These are phyloP conservation scores for Aspergillus hancockii DNA, from an alignment of 495 filamentous ascomycete genomes.

Conservation along the genomic window DNA sequence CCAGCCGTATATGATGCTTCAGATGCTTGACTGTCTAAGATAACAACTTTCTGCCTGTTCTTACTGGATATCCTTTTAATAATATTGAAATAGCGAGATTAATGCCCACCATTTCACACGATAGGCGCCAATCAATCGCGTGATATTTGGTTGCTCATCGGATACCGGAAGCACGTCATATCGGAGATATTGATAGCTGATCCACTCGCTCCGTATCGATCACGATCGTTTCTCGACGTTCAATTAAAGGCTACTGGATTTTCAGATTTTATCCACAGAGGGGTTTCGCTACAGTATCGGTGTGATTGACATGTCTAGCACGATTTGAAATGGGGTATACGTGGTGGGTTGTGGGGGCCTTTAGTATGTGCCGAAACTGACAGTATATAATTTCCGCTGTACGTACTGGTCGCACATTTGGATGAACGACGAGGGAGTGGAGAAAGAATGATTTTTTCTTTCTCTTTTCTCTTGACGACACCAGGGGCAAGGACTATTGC, in stretches of 20 bases:
- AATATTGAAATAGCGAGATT: neutral
- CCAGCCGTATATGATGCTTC: neutral
- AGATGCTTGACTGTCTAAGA: neutral
- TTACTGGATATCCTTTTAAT: neutral
- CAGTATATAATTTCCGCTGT: too few relatives aligned
- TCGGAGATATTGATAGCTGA: slow-evolving; percentile 2
- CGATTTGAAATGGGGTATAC: neutral
- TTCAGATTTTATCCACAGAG: neutral
- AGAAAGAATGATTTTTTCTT: too few relatives aligned
- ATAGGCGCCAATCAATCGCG: neutral
- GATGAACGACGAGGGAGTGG: too few relatives aligned
- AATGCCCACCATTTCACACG: neutral
- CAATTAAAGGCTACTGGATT: neutral
- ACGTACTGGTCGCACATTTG: too few relatives aligned
- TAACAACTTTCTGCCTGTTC: neutral
- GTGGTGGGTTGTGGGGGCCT: neutral
- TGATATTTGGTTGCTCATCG: neutral
- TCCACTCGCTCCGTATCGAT: neutral
- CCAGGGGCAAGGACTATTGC: too few relatives aligned
- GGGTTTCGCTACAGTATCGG: neutral
- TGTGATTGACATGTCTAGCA: neutral
- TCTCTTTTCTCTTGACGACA: too few relatives aligned
- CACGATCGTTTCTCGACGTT: neutral
- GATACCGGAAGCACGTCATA: slow-evolving; percentile 2
- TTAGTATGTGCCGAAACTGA: too few relatives aligned